Percentiles rank a stretch among this genome's conserved stretches.
These are phyloP conservation scores for Coemansia sp. DNA, from an alignment of 192 early-diverging fungal genomes.

Conservation along the genomic window DNA sequence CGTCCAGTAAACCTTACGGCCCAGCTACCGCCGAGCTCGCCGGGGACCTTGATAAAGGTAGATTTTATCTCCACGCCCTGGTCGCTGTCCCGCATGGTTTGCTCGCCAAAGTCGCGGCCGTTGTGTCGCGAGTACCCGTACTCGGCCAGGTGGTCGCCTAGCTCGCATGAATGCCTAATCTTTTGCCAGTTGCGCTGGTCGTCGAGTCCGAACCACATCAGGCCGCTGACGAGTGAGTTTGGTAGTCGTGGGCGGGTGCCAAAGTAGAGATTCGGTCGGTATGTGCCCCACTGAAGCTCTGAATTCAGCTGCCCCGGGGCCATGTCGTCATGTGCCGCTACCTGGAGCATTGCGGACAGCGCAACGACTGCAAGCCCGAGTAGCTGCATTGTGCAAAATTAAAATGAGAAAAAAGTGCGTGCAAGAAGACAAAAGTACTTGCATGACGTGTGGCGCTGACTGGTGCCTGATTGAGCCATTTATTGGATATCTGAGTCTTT, in stretches of 20 bases:
- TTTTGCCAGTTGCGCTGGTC: conserved; percentile 57
- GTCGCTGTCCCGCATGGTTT: conserved; percentile 45
- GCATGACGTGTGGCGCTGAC: no score
- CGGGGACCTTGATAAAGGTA: conserved; percentile 33
- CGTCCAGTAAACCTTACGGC: conserved; percentile 63
- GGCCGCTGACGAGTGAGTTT: conserved; percentile 78
- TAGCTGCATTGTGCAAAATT: background rate
- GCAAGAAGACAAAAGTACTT: background rate
- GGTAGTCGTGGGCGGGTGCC: conserved; percentile 78
- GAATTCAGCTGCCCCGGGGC: conserved; percentile 18
- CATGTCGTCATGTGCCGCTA: background rate
- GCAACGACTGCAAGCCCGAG: background rate
- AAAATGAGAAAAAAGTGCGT: background rate
- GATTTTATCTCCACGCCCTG: conserved; percentile 34
- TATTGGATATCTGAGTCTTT: no score
- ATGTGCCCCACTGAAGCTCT: conserved; percentile 85
- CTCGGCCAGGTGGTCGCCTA: conserved; percentile 71
- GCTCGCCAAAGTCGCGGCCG: conserved; percentile 77
- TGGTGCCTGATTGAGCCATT: no score
- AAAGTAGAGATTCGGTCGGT: conserved; percentile 93
- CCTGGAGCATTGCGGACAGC: background rate
- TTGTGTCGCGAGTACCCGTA: conserved; percentile 90
- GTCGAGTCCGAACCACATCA: conserved; percentile 90
- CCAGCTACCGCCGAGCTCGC: conserved; percentile 60
- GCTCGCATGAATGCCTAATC: conserved; percentile 91